phyloP scores from a whole-genome alignment of 768 basidiomycete genomes.

The Suillus discolor region DNA sequence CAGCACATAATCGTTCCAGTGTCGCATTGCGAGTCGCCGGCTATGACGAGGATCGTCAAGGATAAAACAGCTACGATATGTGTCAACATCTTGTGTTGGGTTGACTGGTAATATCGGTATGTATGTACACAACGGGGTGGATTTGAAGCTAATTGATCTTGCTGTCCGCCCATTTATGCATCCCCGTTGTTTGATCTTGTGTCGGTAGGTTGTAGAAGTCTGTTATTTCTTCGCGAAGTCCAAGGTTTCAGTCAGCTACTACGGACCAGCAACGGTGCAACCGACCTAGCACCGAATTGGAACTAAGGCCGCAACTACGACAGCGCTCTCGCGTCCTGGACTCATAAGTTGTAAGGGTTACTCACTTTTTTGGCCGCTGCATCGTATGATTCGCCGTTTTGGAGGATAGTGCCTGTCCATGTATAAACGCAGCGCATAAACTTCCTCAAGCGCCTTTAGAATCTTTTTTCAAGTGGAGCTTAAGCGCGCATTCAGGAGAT shows the following conservation, averaged over 20 bases:
- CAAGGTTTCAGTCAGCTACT: not conserved
- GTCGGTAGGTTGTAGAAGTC: not conserved
- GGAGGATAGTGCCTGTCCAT: not conserved
- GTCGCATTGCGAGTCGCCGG: constrained; percentile 13
- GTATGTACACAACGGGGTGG: not conserved
- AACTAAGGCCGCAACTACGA: not conserved
- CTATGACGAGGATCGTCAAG: constrained; percentile 3
- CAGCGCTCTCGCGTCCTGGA: not conserved
- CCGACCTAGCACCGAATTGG: not conserved
- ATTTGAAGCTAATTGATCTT: not conserved
- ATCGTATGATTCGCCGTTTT: not conserved
- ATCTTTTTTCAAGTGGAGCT: not conserved
- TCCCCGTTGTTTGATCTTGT: not conserved
- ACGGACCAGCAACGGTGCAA: not conserved
- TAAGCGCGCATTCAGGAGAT: not conserved
- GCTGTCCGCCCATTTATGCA: not conserved
- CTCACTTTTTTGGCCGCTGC: not conserved
- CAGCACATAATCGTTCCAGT: constrained; percentile 17
- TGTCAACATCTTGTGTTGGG: not conserved
- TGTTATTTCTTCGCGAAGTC: not conserved
- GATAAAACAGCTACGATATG: constrained; percentile 5
- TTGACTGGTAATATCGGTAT: not conserved
- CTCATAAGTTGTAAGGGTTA: not conserved
- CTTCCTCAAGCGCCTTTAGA: not conserved
- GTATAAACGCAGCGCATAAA: not conserved